These are phyloP conservation scores for Mycena sp. DNA, from an alignment of 1,284 basidiomycete species.

Conservation along the genomic window DNA sequence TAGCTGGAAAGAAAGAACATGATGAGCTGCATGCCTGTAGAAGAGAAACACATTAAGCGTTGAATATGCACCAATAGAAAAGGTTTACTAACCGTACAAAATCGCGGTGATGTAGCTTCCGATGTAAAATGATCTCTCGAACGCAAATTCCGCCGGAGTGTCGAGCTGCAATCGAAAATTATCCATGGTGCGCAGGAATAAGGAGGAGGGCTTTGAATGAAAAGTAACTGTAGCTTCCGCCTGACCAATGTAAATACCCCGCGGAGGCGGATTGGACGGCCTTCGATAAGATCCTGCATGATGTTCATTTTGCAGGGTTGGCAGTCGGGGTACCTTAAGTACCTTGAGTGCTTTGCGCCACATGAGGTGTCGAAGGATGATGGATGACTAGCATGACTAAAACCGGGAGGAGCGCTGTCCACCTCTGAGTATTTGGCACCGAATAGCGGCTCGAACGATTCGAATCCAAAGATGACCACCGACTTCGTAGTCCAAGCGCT, in stretches of 20 bases:
- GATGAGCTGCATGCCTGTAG: constrained; percentile 36
- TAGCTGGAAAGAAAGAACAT: constrained; percentile 35
- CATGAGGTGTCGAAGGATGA: constrained; percentile 14
- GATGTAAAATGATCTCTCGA: constrained; percentile 40
- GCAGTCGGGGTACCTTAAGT: constrained; percentile 14
- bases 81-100: constrained; percentile 34
- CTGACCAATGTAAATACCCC: not conserved
- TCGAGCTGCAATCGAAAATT: constrained; percentile 19
- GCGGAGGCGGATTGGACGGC: constrained; percentile 12
- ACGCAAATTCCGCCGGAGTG: constrained; percentile 30
- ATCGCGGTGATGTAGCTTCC: constrained; percentile 39
- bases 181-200: constrained; percentile 25
- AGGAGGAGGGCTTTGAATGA: constrained; percentile 23
- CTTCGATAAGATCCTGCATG: constrained; percentile 12
- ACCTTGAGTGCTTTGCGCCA: constrained; percentile 3
- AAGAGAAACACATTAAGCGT: constrained; percentile 23
- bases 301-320: constrained; percentile 20
- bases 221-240: not conserved
- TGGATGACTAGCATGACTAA: too few relatives aligned
- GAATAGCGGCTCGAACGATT: too few relatives aligned
- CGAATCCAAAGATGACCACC: too few relatives aligned
- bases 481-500: too few relatives aligned
- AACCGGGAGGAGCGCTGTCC: too few relatives aligned
- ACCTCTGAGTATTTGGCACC: too few relatives aligned
- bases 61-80: not conserved